phyloP scores from a whole-genome alignment of 495 filamentous ascomycete genomes.

The Rhypophila decipiens region DNA sequence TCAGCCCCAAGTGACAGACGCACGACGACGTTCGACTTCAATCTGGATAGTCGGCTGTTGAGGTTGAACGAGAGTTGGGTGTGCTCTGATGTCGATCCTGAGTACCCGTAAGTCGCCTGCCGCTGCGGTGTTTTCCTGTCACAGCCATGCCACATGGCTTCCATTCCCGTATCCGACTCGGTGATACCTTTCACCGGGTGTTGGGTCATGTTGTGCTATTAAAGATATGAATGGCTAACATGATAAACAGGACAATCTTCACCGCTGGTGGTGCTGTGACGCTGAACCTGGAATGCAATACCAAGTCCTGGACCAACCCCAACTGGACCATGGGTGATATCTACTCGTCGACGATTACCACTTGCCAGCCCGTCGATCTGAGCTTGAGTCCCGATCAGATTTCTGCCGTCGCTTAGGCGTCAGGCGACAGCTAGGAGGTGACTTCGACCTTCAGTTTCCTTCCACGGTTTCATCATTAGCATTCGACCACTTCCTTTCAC shows the following conservation, averaged over 20 bases:
- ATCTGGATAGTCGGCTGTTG: conserved; percentile 20
- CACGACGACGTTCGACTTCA: conserved; percentile 26
- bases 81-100: conserved; percentile 29
- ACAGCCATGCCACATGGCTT: too few relatives aligned
- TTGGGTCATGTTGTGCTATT: not conserved
- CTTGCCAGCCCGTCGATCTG: conserved; percentile 24
- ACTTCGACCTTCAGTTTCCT: too few relatives aligned
- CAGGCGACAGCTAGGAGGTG: too few relatives aligned
- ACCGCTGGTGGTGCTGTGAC: conserved; percentile 26
- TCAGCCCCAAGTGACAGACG: not conserved
- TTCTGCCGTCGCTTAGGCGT: conserved; percentile 27
- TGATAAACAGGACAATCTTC: conserved; percentile 25
- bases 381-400: conserved; percentile 25
- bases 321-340: conserved; percentile 36
- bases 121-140: not conserved
- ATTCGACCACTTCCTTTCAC: too few relatives aligned
- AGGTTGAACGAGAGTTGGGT: conserved; percentile 38
- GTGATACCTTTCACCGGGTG: not conserved
- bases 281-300: conserved; percentile 28
- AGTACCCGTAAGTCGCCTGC: conserved; percentile 28
- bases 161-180: not conserved
- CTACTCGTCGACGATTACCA: conserved; percentile 30
- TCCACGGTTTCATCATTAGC: too few relatives aligned
- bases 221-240: conserved; percentile 6
- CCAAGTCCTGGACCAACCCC: conserved; percentile 29